Evolutionary conservation across 257 asterid genomes (phyloP), one percentile per base, ranked within the genome.

Genomic region (Penstemon davidsonii): DNA sequence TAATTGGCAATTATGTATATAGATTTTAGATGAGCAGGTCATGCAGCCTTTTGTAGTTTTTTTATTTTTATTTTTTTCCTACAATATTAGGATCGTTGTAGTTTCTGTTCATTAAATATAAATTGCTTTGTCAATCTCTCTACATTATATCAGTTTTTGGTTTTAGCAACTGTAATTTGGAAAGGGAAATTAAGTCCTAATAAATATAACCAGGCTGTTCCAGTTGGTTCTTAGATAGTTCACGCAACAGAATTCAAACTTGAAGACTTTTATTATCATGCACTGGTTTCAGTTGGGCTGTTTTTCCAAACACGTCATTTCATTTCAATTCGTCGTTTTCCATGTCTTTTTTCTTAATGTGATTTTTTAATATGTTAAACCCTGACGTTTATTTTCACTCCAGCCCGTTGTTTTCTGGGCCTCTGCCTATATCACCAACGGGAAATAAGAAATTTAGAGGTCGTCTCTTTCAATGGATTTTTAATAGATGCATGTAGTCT

Each of bases 151-250:
- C 18, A 11, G 33, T 25, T 50, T 50, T 12, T 50, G 5, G 55
- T 56, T 4, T 45, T 4, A 8, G 55, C 4, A 53, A 52, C n/a
- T 62, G 5, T 43, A 43, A 40, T 70, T 55, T 5, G 43, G n/a
- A 44, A 13, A 7, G 10, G 49, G 19, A 47, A 54, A 70, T 55
- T 61, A 62, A 59, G 68, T 57, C 77, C 55, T 67, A 6, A 55
- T 56, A 47, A 60, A 60, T 67, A 38, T 61, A 54, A 36, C 10
- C 43, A 46, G 40, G 68, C 46, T 66, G 62, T 66, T 66, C 54
- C 38, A 60, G 70, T 11, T 42, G 73, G 54, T 33, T n/a, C 3
- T 19, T 4, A 3, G 8, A 3, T 52, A 12, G 62, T 18, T 71
- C 65, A 62, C 45, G 66, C 71, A 37, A 25, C 55, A 18, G 8